Evolutionary conservation across 23 red algal genomes (phyloP).

Genomic region (Gracilaria domingensis): DNA sequence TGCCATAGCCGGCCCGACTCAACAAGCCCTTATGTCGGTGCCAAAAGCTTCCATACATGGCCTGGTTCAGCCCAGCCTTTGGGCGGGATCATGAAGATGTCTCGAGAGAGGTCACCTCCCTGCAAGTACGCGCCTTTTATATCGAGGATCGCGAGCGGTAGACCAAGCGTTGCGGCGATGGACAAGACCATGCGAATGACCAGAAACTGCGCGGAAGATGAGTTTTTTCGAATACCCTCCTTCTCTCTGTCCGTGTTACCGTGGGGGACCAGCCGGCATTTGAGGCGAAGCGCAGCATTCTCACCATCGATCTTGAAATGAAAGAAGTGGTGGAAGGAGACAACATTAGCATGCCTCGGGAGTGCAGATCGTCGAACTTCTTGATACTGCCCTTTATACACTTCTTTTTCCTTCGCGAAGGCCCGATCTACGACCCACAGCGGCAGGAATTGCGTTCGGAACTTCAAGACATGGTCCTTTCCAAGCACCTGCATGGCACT

Average conservation of each 20-base stretch:
- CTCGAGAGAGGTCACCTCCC: no score
- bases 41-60: no score
- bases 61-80: no score
- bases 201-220: conserved; percentile 15
- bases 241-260: conserved; percentile 32
- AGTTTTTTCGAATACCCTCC: conserved; percentile 45
- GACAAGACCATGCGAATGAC: conserved; percentile 36
- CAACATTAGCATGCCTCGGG: not conserved
- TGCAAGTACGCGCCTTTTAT: conserved; percentile 13
- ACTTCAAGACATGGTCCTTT: not conserved
- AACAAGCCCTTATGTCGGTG: no score
- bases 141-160: conserved; percentile 30
- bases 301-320: conserved; percentile 23
- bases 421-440: conserved; percentile 18
- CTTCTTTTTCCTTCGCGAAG: not conserved
- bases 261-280: not conserved
- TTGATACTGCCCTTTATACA: not conserved
- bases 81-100: conserved; percentile 1
- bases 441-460: not conserved
- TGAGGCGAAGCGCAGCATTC: not conserved
- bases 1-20: no score
- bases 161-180: conserved; percentile 4
- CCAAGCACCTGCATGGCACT: not conserved
- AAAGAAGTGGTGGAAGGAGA: conserved; percentile 52
- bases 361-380: not conserved